Conservation (phyloP, 176 grass and related monocot genomes). For the Metroxylon sagu region DNA sequence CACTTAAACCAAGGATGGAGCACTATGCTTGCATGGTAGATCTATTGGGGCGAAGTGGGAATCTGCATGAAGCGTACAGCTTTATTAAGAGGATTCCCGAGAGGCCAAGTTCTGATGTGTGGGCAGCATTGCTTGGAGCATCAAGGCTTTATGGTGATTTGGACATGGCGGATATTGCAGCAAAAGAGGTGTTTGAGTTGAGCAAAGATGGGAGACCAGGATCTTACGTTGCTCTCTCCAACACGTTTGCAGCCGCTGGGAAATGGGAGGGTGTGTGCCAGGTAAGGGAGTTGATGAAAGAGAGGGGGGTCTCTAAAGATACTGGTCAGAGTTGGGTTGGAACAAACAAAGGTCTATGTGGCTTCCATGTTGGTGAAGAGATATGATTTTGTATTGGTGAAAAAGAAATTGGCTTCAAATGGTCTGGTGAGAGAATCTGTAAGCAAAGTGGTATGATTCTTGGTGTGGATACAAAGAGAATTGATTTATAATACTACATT, state of each 20-base stretch:
- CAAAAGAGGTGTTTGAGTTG: slow-evolving; percentile 57
- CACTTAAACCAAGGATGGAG: slow-evolving; percentile 58
- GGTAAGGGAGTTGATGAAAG: slow-evolving; percentile 66
- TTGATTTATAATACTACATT: too few species aligned
- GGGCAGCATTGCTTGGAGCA: slow-evolving; percentile 60
- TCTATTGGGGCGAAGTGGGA: slow-evolving; percentile 59
- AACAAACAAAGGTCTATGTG: slow-evolving; percentile 16
- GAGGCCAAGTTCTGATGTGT: slow-evolving; percentile 64
- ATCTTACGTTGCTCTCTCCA: slow-evolving; percentile 79
- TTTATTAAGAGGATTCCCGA: slow-evolving; percentile 47
- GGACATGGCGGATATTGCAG: slow-evolving; percentile 45
- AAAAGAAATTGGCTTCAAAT: too few species aligned
- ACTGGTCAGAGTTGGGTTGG: slow-evolving; percentile 56
- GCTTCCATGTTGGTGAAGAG: not conserved
- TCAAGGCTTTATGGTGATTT: slow-evolving; percentile 60
- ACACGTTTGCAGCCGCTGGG: slow-evolving; percentile 56
- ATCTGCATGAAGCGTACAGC: slow-evolving; percentile 35
- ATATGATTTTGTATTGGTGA: too few species aligned
- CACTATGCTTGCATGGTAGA: slow-evolving; percentile 94
- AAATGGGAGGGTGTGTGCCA: slow-evolving; percentile 59
- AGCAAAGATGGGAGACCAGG: slow-evolving; percentile 45
- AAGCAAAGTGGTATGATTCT: too few species aligned
- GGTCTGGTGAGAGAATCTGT: too few species aligned
- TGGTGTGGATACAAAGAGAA: too few species aligned
- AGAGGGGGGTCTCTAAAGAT: slow-evolving; percentile 49